These are phyloP conservation scores for Alloteropsis semialata DNA, from an alignment of 176 grass and related monocot genomes.

Conservation along the genomic window DNA sequence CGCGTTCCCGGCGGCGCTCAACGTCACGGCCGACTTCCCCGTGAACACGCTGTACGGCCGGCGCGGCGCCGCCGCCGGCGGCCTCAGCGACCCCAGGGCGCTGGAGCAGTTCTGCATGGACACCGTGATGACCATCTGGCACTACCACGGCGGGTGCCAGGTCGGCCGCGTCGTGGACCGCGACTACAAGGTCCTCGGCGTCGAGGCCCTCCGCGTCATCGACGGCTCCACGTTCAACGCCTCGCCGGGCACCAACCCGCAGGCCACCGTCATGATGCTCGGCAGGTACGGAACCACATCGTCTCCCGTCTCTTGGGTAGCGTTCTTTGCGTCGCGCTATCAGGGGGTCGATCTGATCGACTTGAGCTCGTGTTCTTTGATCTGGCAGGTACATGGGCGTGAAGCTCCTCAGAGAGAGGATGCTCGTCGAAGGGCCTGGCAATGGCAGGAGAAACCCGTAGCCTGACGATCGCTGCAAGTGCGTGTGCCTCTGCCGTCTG, in stretches of 20 bases:
- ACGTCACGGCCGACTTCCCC: conserved; percentile 50
- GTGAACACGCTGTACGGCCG: conserved; percentile 50
- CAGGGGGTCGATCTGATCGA: not conserved
- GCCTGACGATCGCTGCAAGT: not conserved
- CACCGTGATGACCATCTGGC: conserved; percentile 93
- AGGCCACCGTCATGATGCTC: conserved; percentile 94
- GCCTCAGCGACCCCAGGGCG: conserved; percentile 34
- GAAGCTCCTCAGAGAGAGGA: conserved; percentile 66
- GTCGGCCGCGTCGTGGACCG: conserved; percentile 69
- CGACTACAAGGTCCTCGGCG: conserved; percentile 63
- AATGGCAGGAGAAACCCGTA: not conserved
- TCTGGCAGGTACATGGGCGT: conserved; percentile 77
- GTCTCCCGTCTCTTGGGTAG: not conserved
- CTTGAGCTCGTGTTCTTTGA: not conserved
- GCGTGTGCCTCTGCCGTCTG: not conserved
- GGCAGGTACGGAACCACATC: conserved; percentile 45
- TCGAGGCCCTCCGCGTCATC: conserved; percentile 66
- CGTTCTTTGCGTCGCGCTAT: not conserved
- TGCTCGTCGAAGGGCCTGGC: conserved; percentile 20
- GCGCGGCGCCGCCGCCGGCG: conserved; percentile 21
- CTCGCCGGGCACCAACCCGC: conserved; percentile 88
- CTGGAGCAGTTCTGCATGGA: conserved; percentile 80
- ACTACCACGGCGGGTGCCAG: conserved; percentile 87
- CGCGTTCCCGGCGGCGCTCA: conserved; percentile 48
- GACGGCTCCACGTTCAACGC: conserved; percentile 75